Percentiles rank a stretch among this genome's conserved stretches.
phyloP scores from a whole-genome alignment of 192 early-diverging fungal genomes.

The Pilaira anomala region DNA sequence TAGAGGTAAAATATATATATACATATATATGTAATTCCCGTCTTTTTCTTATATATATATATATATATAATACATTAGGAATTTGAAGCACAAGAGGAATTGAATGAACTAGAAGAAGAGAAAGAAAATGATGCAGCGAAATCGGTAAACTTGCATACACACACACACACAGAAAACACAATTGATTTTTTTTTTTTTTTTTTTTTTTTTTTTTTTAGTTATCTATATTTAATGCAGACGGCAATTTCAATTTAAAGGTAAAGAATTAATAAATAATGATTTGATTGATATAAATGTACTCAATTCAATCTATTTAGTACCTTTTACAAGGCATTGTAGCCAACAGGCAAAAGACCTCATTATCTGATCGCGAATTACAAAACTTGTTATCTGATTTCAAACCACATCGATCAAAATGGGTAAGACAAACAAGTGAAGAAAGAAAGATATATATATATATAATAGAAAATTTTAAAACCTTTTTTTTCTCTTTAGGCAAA shows the following conservation, averaged over 20 bases:
- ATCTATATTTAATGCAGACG: slow-evolving; percentile 26
- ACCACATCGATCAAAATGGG: slow-evolving; percentile 85
- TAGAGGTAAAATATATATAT: slow-evolving; percentile 27
- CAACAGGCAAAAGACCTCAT: slow-evolving; percentile 57
- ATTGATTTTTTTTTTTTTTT: too few species aligned
- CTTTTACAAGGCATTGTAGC: slow-evolving; percentile 73
- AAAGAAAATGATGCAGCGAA: slow-evolving; percentile 29
- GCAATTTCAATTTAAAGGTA: slow-evolving; percentile 31
- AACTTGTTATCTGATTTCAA: slow-evolving; percentile 73
- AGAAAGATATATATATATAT: background rate
- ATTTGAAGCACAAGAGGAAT: slow-evolving; percentile 26
- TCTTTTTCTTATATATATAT: background rate
- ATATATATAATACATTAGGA: slow-evolving; percentile 8
- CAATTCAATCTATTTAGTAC: slow-evolving; percentile 48
- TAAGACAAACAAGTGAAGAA: slow-evolving; percentile 16
- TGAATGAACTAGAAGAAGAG: slow-evolving; percentile 32
- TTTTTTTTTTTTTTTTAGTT: slow-evolving; percentile 27
- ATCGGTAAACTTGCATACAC: slow-evolving; percentile 39
- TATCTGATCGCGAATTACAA: slow-evolving; percentile 70
- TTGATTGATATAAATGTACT: slow-evolving; percentile 22
- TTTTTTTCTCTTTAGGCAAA: slow-evolving; percentile 52
- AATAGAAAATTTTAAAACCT: background rate
- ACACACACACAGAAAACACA: too few species aligned
- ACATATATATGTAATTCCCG: background rate
- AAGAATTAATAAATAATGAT: background rate